Conservation (phyloP, 257 asterid species). For the Nicotiana sylvestris region DNA sequence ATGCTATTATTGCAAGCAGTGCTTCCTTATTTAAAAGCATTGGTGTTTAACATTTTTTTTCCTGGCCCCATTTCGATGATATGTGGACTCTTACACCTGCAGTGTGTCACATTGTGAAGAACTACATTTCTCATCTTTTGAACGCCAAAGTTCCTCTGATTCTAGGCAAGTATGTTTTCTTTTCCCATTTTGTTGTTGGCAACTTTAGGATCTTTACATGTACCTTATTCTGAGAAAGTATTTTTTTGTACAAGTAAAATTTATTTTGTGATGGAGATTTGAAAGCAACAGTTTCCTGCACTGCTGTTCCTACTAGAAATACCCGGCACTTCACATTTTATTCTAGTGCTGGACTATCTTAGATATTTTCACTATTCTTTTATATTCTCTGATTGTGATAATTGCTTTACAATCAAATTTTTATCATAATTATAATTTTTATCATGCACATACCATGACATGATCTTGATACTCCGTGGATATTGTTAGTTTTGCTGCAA, state of each 20-base stretch:
- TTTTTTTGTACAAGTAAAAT: background rate
- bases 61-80: conserved; percentile 7
- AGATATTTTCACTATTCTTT: background rate
- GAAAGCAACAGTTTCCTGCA: background rate
- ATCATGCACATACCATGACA: background rate
- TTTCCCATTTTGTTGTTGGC: background rate
- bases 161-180: conserved; percentile 47
- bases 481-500: background rate
- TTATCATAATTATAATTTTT: background rate
- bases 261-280: background rate
- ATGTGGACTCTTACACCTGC: conserved; percentile 30
- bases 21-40: background rate
- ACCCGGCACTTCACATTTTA: background rate
- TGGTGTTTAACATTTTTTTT: background rate
- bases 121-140: conserved; percentile 64
- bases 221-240: background rate
- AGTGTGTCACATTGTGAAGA: conserved; percentile 85
- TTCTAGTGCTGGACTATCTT: background rate
- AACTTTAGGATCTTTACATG: background rate
- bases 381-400: background rate
- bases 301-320: background rate
- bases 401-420: background rate
- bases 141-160: conserved; percentile 72
- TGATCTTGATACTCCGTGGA: background rate
- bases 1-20: background rate